phyloP scores from a whole-genome alignment of 2,329 filamentous ascomycete species.

The Pezicula rhizophila region DNA sequence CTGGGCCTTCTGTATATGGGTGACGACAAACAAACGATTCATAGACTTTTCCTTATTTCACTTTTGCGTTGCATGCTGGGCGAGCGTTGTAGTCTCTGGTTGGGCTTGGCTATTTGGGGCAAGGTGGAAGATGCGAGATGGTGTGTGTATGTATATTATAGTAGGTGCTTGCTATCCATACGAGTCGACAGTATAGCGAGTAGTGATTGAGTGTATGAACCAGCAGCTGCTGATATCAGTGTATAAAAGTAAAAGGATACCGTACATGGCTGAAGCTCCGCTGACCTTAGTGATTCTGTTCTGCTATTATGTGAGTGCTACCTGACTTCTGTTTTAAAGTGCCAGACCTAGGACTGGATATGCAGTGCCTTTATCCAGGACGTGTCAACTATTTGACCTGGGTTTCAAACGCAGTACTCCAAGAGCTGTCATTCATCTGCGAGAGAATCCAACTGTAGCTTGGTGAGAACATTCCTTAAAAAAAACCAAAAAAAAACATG shows the following conservation, averaged over 20 bases:
- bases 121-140: conserved; percentile 4
- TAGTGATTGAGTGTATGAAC: conserved; percentile 14
- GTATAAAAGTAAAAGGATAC: conserved; percentile 18
- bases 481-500: too few relatives aligned
- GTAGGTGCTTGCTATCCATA: conserved; percentile 11
- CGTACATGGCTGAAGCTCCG: not conserved
- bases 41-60: conserved; percentile 19
- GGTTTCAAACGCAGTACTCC: too few relatives aligned
- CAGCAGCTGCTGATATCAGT: conserved; percentile 20
- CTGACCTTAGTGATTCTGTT: not conserved
- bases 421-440: too few relatives aligned
- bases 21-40: conserved; percentile 18
- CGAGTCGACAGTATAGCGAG: not conserved
- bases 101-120: conserved; percentile 13
- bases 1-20: conserved; percentile 15
- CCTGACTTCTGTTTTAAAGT: too few relatives aligned
- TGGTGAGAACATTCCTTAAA: too few relatives aligned
- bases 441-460: too few relatives aligned
- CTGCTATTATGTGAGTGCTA: not conserved
- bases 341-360: too few relatives aligned
- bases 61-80: conserved; percentile 9
- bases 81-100: conserved; percentile 9
- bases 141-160: conserved; percentile 19
- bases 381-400: too few relatives aligned
- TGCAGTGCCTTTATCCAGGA: too few relatives aligned